Conservation (phyloP, 2,329 filamentous ascomycete species). For the Microdochium trichocladiopsis region DNA sequence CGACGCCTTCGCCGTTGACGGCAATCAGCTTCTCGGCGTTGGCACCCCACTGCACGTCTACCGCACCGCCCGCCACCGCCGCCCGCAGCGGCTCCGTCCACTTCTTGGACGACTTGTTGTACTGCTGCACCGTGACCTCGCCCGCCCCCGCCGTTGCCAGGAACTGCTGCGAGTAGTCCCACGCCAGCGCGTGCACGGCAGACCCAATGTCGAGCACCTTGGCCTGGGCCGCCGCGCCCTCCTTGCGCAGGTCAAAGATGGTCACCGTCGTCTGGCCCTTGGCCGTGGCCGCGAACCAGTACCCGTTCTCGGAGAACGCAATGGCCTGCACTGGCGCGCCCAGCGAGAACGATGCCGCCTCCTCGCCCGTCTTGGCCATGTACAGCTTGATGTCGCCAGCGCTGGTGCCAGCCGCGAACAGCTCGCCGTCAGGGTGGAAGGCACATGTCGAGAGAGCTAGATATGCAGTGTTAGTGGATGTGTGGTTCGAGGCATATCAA, state of each 20-base stretch:
- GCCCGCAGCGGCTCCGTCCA: constrained; percentile 84
- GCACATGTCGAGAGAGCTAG: constrained; percentile 69
- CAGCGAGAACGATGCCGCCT: constrained; percentile 66
- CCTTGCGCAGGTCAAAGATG: constrained; percentile 88
- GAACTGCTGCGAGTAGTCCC: constrained; percentile 96
- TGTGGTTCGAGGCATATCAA: no score
- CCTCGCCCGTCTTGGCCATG: constrained; percentile 72
- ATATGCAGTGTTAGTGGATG: constrained; percentile 9
- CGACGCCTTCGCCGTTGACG: constrained; percentile 65
- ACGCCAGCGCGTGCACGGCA: constrained; percentile 67
- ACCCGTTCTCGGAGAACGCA: constrained; percentile 92
- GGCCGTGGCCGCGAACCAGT: constrained; percentile 81
- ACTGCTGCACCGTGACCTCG: constrained; percentile 83
- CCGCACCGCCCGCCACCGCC: constrained; percentile 54
- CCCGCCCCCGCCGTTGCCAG: constrained; percentile 74
- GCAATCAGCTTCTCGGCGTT: constrained; percentile 68
- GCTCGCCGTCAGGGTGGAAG: constrained; percentile 96
- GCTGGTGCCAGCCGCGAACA: constrained; percentile 77
- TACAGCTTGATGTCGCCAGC: constrained; percentile 82
- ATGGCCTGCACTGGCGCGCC: constrained; percentile 67
- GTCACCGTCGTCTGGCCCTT: constrained; percentile 73
- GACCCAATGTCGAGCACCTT: constrained; percentile 84
- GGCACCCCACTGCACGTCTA: constrained; percentile 70
- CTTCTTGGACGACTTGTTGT: constrained; percentile 75
- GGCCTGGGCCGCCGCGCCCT: constrained; percentile 71